Evolutionary conservation across 768 basidiomycete genomes (phyloP).

Genomic region (Rhodosporidiobolus odoratus): DNA sequence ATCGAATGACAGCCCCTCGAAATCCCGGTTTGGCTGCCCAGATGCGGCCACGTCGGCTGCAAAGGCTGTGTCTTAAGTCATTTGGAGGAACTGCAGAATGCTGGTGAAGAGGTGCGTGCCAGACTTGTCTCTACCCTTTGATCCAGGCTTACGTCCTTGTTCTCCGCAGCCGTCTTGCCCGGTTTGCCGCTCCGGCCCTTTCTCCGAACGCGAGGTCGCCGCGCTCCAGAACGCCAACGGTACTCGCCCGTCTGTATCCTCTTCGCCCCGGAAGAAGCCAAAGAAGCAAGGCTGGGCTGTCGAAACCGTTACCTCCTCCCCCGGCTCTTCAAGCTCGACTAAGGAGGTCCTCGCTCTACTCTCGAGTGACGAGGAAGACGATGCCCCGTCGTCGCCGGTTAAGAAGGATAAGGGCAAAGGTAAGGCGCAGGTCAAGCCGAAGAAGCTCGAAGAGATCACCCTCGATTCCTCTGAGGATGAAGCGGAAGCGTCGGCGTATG

Average conservation of each 20-base stretch:
- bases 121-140: too few species aligned
- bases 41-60: slow-evolving; percentile 77
- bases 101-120: slow-evolving; percentile 56
- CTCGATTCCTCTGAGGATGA: slow-evolving; percentile 15
- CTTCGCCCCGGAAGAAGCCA: slow-evolving; percentile 48
- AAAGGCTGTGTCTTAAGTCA: slow-evolving; percentile 81
- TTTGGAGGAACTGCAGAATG: slow-evolving; percentile 64
- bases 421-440: background rate
- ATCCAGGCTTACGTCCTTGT: background rate
- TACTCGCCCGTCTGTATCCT: slow-evolving; percentile 55
- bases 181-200: slow-evolving; percentile 54
- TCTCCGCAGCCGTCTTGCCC: slow-evolving; percentile 57
- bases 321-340: slow-evolving; percentile 11
- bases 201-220: slow-evolving; percentile 42
- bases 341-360: slow-evolving; percentile 27
- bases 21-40: slow-evolving; percentile 61
- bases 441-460: slow-evolving; percentile 23
- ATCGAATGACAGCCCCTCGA: slow-evolving; percentile 63
- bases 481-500: background rate
- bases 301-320: slow-evolving; percentile 31
- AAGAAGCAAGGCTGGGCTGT: slow-evolving; percentile 23
- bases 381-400: slow-evolving; percentile 10
- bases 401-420: slow-evolving; percentile 3
- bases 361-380: slow-evolving; percentile 24
- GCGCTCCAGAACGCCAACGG: slow-evolving; percentile 44